These are phyloP conservation scores for Lasiodiplodia hormozganensis DNA, from an alignment of 2,329 filamentous ascomycete species.

Conservation along the genomic window DNA sequence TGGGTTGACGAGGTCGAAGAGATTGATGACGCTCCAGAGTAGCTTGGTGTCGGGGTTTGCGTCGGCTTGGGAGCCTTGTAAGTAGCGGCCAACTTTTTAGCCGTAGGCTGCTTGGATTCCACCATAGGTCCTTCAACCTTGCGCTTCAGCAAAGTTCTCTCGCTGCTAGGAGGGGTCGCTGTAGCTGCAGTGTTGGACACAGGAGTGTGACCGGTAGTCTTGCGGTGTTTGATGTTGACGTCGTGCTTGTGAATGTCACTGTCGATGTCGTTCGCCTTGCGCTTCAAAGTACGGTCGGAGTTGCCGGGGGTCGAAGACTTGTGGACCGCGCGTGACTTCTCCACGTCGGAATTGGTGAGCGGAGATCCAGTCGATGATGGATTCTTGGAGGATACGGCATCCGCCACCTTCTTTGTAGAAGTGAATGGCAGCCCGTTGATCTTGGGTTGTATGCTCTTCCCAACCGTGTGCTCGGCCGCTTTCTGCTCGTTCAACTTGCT, in stretches of 20 bases:
- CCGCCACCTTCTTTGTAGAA: constrained; percentile 30
- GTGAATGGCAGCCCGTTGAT: constrained; percentile 26
- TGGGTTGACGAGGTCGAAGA: constrained; percentile 18
- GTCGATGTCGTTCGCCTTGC: constrained; percentile 51
- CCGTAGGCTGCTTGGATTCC: constrained; percentile 23
- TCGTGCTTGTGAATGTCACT: constrained; percentile 46
- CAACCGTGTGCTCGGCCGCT: neutral
- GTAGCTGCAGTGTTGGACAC: constrained; percentile 42
- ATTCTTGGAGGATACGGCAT: constrained; percentile 63
- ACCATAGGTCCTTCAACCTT: constrained; percentile 50
- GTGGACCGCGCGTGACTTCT: constrained; percentile 52
- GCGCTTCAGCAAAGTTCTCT: constrained; percentile 50
- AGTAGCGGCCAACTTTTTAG: constrained; percentile 33
- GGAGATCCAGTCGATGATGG: constrained; percentile 69
- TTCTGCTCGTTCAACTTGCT: constrained; percentile 5
- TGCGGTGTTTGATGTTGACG: constrained; percentile 43
- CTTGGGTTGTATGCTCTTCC: constrained; percentile 19
- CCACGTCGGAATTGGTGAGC: constrained; percentile 65
- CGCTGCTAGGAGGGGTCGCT: constrained; percentile 38
- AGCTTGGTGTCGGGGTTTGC: constrained; percentile 22
- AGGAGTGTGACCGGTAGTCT: constrained; percentile 39
- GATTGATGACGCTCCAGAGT: constrained; percentile 8
- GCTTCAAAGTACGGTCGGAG: constrained; percentile 45
- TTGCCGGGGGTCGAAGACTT: constrained; percentile 44
- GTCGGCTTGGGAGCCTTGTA: constrained; percentile 29